Evolutionary conservation across 176 grass and related monocot species (phyloP).

Genomic region (Coix lacrymajobi): DNA sequence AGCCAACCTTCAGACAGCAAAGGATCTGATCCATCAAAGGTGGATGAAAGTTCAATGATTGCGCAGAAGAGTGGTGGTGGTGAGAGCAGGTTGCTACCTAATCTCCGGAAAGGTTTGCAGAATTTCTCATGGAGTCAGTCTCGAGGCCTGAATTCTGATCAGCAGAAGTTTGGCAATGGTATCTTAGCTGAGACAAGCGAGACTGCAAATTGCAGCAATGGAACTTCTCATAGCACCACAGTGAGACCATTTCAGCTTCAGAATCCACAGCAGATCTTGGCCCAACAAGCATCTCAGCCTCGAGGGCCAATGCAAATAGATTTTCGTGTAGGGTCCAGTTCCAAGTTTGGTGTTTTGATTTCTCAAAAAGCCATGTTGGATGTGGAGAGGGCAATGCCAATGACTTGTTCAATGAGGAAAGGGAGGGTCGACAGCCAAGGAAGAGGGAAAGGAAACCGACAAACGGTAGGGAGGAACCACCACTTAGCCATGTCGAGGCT

Average conservation of each 20-base stretch:
- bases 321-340: constrained; percentile 56
- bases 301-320: constrained; percentile 71
- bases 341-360: constrained; percentile 47
- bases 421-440: constrained; percentile 68
- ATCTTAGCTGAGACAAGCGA: constrained; percentile 55
- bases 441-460: constrained; percentile 93
- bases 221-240: constrained; percentile 24
- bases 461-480: constrained; percentile 81
- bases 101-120: constrained; percentile 64
- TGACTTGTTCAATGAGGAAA: constrained; percentile 58
- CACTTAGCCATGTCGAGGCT: constrained; percentile 92
- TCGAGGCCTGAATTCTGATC: constrained; percentile 46
- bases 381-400: constrained; percentile 49
- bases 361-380: constrained; percentile 44
- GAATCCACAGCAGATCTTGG: constrained; percentile 29
- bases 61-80: constrained; percentile 35
- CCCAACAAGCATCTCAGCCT: constrained; percentile 48
- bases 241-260: constrained; percentile 51
- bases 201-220: constrained; percentile 30
- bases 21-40: constrained; percentile 35
- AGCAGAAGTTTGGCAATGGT: constrained; percentile 66
- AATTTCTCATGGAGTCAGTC: constrained; percentile 73
- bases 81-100: constrained; percentile 51
- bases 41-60: constrained; percentile 53
- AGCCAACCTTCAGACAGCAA: constrained; percentile 32